Evolutionary conservation across 345 rosid species (phyloP).

Genomic region (Salix suchowensis): DNA sequence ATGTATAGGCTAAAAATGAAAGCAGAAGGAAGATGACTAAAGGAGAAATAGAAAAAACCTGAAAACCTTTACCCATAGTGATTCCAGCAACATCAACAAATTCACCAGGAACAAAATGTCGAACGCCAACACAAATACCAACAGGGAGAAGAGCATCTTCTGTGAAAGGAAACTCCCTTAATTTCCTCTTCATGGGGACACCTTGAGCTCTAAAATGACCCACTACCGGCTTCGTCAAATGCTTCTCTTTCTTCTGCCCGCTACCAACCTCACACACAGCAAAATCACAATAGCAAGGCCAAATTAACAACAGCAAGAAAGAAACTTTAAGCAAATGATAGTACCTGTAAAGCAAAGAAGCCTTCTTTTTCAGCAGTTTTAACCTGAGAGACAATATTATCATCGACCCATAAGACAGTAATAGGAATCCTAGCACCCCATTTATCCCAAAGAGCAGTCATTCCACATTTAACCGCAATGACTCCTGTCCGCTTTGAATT

Average conservation of each 20-base stretch:
- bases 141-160: constrained; percentile 88
- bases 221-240: constrained; percentile 83
- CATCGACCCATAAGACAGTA: constrained; percentile 79
- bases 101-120: constrained; percentile 94
- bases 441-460: constrained; percentile 91
- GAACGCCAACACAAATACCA: constrained; percentile 66
- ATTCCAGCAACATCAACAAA: constrained; percentile 81
- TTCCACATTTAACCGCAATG: constrained; percentile 86
- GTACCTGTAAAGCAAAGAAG: constrained; percentile 72
- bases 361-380: constrained; percentile 92
- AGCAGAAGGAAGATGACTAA: not conserved
- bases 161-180: constrained; percentile 87
- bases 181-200: constrained; percentile 86
- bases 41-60: constrained; percentile 36
- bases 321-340: not conserved
- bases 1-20: not conserved
- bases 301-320: not conserved
- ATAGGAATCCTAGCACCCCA: constrained; percentile 91
- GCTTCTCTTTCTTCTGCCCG: constrained; percentile 91
- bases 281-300: constrained; percentile 28
- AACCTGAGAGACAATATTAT: constrained; percentile 89
- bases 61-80: constrained; percentile 91
- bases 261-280: constrained; percentile 78
- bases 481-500: constrained; percentile 71
- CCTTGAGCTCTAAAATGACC: constrained; percentile 98